Evolutionary conservation across 768 basidiomycete genomes (phyloP).

Genomic region (Thelephora ganbajun): DNA sequence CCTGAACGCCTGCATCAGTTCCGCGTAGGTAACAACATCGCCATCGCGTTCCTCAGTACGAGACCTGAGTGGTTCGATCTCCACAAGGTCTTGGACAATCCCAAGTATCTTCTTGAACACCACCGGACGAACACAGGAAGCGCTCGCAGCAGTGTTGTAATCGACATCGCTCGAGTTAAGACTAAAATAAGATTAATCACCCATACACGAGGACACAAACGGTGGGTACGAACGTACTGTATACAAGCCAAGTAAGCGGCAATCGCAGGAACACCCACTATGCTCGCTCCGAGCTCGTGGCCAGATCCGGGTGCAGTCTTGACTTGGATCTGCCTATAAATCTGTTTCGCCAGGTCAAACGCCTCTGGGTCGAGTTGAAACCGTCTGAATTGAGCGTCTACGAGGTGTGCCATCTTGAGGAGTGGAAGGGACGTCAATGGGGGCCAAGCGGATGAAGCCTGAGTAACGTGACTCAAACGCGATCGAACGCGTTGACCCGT

Average conservation of each 20-base stretch:
- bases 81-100: constrained; percentile 13
- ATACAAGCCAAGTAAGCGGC: constrained; percentile 37
- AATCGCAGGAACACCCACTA: constrained; percentile 31
- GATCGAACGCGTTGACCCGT: not conserved
- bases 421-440: not conserved
- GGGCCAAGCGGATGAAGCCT: no score
- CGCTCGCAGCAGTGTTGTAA: constrained; percentile 17
- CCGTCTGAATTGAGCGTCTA: constrained; percentile 9
- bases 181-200: not conserved
- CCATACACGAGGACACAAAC: not conserved
- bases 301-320: constrained; percentile 39
- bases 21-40: constrained; percentile 6
- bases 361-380: constrained; percentile 23
- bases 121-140: constrained; percentile 18
- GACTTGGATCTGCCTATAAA: constrained; percentile 23
- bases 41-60: not conserved
- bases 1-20: constrained; percentile 5
- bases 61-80: not conserved
- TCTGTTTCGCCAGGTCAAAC: constrained; percentile 15
- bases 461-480: not conserved
- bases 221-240: constrained; percentile 19
- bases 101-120: constrained; percentile 14
- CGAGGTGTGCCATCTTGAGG: constrained; percentile 15
- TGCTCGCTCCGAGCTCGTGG: constrained; percentile 23
- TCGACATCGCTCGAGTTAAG: constrained; percentile 11